A percentile compares a stretch with the other conserved stretches of the same genome.
phyloP scores from a whole-genome alignment of 768 basidiomycete species.

The Grammothele lineata region DNA sequence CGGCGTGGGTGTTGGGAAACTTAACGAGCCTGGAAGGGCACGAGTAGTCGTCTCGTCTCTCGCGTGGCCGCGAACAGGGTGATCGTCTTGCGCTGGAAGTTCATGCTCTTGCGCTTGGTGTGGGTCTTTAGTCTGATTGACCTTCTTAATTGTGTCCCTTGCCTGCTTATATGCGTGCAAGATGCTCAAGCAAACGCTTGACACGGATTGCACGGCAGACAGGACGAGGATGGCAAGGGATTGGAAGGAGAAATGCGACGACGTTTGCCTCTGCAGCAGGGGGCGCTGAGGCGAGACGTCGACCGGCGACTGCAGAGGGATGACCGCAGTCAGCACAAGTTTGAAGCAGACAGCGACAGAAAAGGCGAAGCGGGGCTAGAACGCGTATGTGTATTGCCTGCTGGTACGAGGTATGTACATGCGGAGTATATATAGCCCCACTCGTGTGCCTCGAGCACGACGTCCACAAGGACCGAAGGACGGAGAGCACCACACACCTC shows the following conservation, averaged over 20 bases:
- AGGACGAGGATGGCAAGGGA: constrained; percentile 64
- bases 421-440: constrained; percentile 2
- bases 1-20: neutral
- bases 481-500: constrained; percentile 17
- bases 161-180: constrained; percentile 66
- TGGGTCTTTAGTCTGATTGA: constrained; percentile 39
- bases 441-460: constrained; percentile 1
- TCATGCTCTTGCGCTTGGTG: neutral
- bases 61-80: neutral
- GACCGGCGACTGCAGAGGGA: neutral
- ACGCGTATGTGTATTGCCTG: neutral
- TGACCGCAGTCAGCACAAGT: neutral
- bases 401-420: too few relatives aligned
- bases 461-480: neutral
- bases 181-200: constrained; percentile 62
- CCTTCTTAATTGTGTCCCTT: constrained; percentile 58
- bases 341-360: neutral
- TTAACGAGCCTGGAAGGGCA: constrained; percentile 8
- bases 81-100: constrained; percentile 1
- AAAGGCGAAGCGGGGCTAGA: neutral
- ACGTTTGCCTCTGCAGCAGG: constrained; percentile 8
- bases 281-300: constrained; percentile 3
- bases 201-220: constrained; percentile 68
- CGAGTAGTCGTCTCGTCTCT: neutral
- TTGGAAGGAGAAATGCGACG: constrained; percentile 35